Base-by-base conservation (phyloP, 23 red algal species). In the Porphyridium purpureum region DNA sequence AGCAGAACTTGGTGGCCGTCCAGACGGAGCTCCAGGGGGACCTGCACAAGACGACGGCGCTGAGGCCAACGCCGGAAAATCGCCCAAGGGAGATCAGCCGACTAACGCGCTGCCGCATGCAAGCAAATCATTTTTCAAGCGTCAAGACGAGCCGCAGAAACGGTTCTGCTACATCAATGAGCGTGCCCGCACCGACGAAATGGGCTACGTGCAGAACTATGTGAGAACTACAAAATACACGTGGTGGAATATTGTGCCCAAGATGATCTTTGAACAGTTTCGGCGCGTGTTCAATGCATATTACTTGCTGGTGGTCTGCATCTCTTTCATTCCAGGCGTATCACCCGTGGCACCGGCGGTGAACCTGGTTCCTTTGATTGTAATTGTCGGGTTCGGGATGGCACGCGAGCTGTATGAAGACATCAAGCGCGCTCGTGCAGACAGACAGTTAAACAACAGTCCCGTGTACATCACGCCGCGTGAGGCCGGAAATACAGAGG, bases 401-500 rank as follows among this genome's bases (percentile, higher is more conserved):
- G 76, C 76, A 25, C 69, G 76, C 21, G 84, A 93, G 30, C 41
- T 81, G n/a, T 93, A 62, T 17, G 84, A 93, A 36, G 84, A 93
- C 42, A 44, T 69, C 50, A 33, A 57, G 22, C 67, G 84, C 0
- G 59, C 57, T 9, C 31, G 53, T 0, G 59, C 72, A 17, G 84
- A 93, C 42, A 23, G 42, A 4, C 46, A 29, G 23, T 48, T 59
- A 47, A 93, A 93, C 41, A 38, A 38, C 40, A 27, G 33, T 2
- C 62, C 69, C 0, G 62, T 72, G 14, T 5, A 59, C 19, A 24
- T 71, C 20, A 50, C 49, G 32, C 36, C 21, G 20, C 52, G 47
- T 40, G 31, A 44, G 11, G 38, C 38, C 11, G 38, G 38, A 11
- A 11, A 11, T 11, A 17, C 11, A 17, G 17, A 11, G 38, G 17